phyloP scores from a whole-genome alignment of 2,329 filamentous ascomycete species.

The Verticillium nubilum region DNA sequence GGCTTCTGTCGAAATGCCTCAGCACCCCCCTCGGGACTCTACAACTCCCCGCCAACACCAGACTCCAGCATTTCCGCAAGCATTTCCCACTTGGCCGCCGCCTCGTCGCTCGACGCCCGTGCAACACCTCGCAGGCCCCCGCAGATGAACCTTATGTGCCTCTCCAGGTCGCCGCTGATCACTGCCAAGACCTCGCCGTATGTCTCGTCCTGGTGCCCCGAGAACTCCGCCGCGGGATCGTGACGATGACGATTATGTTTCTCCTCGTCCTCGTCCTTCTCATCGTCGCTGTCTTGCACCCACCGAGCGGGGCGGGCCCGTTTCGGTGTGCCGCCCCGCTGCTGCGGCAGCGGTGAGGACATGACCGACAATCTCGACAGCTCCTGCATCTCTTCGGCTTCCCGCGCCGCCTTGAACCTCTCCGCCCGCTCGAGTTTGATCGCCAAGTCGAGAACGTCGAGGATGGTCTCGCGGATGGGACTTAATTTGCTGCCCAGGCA shows the following conservation, averaged over 20 bases:
- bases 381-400: conserved; percentile 31
- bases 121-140: conserved; percentile 71
- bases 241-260: conserved; percentile 16
- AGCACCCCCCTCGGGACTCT: background rate
- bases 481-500: conserved; percentile 63
- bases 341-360: conserved; percentile 17
- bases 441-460: conserved; percentile 72
- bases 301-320: conserved; percentile 10
- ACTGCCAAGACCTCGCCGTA: conserved; percentile 49
- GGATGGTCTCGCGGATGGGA: conserved; percentile 65
- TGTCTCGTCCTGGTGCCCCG: conserved; percentile 19
- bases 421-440: conserved; percentile 63
- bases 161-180: conserved; percentile 59
- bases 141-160: conserved; percentile 62
- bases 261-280: conserved; percentile 25
- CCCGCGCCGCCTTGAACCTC: conserved; percentile 27
- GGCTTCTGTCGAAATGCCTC: background rate
- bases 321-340: conserved; percentile 17
- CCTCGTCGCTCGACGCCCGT: conserved; percentile 60
- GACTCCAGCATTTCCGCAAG: conserved; percentile 74
- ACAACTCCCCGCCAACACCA: conserved; percentile 16
- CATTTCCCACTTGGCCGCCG: conserved; percentile 66
- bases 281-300: conserved; percentile 24
- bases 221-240: conserved; percentile 13
- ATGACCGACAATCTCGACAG: conserved; percentile 31